These are phyloP conservation scores for Fusarium sp. DNA, from an alignment of 2,329 filamentous ascomycete genomes.

Conservation along the genomic window DNA sequence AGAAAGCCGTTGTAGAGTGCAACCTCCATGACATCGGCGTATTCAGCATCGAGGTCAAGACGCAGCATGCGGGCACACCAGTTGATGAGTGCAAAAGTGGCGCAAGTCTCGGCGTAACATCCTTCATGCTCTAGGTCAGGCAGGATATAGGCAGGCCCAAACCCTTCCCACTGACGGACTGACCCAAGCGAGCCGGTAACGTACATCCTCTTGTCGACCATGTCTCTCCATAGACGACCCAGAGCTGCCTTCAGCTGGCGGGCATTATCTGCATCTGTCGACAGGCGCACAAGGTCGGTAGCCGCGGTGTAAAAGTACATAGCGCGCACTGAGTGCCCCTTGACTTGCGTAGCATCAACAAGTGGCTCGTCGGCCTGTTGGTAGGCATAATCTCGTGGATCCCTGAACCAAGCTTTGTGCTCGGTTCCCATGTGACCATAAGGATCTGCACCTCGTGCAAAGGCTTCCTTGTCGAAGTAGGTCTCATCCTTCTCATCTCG, in stretches of 20 bases:
- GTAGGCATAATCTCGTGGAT: constrained; percentile 4
- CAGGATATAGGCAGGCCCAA: neutral
- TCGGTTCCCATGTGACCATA: neutral
- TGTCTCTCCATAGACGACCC: constrained; percentile 1
- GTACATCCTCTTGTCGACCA: constrained; percentile 12
- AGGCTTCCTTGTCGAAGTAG: constrained; percentile 7
- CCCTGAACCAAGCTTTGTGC: neutral
- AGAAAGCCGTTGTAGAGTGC: constrained; percentile 7
- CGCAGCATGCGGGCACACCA: neutral
- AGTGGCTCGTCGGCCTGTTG: constrained; percentile 4
- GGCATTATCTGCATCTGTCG: neutral
- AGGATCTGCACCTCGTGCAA: neutral
- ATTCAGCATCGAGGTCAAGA: constrained; percentile 3
- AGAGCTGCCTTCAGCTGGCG: neutral
- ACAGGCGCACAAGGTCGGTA: neutral
- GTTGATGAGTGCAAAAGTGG: constrained; percentile 5
- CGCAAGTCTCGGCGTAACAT: constrained; percentile 13
- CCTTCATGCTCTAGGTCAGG: neutral
- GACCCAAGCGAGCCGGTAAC: constrained; percentile 1
- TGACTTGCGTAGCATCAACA: neutral
- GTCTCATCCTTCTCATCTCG: neutral
- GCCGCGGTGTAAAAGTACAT: constrained; percentile 9
- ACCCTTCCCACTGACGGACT: constrained; percentile 7
- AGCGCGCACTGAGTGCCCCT: constrained; percentile 6
- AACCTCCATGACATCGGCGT: constrained; percentile 8